These are phyloP conservation scores for Cordyceps cicadae DNA, from an alignment of 2,329 filamentous ascomycete genomes.

Conservation along the genomic window DNA sequence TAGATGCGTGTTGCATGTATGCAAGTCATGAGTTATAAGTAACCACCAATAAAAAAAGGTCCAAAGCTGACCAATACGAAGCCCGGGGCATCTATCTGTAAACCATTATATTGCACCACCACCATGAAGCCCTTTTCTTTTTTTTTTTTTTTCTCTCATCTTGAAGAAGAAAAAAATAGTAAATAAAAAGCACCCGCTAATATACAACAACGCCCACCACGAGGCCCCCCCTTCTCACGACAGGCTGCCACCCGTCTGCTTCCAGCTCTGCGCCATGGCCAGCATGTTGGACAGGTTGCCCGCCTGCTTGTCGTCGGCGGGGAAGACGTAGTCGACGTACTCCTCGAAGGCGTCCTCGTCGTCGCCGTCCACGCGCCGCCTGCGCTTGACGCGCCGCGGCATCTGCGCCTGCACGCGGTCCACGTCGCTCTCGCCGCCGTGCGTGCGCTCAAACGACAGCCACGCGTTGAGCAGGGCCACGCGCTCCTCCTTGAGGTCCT, in stretches of 20 bases:
- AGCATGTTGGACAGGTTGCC: slow-evolving; percentile 77
- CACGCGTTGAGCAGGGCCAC: slow-evolving; percentile 85
- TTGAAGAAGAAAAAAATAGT: too few species aligned
- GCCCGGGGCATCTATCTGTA: not conserved
- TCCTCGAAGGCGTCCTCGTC: slow-evolving; percentile 73
- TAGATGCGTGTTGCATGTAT: too few species aligned
- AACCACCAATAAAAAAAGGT: too few species aligned
- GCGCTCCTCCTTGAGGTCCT: slow-evolving; percentile 87
- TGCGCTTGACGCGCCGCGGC: slow-evolving; percentile 87
- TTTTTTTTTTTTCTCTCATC: not conserved
- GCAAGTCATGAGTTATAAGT: too few species aligned
- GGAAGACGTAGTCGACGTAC: slow-evolving; percentile 96
- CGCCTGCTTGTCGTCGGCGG: slow-evolving; percentile 81
- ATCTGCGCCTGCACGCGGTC: slow-evolving; percentile 85
- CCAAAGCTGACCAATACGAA: too few species aligned
- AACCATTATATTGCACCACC: not conserved
- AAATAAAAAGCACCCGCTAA: not conserved
- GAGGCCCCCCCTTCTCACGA: too few species aligned
- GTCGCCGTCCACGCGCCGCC: slow-evolving; percentile 85
- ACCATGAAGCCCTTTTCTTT: too few species aligned
- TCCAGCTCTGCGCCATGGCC: slow-evolving; percentile 83
- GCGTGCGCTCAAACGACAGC: slow-evolving; percentile 82
- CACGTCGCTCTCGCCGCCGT: slow-evolving; percentile 67
- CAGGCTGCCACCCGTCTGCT: slow-evolving; percentile 47
- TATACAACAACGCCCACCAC: too few species aligned